phyloP scores from a whole-genome alignment of 1,284 basidiomycete genomes.

The Trametes versicolor region DNA sequence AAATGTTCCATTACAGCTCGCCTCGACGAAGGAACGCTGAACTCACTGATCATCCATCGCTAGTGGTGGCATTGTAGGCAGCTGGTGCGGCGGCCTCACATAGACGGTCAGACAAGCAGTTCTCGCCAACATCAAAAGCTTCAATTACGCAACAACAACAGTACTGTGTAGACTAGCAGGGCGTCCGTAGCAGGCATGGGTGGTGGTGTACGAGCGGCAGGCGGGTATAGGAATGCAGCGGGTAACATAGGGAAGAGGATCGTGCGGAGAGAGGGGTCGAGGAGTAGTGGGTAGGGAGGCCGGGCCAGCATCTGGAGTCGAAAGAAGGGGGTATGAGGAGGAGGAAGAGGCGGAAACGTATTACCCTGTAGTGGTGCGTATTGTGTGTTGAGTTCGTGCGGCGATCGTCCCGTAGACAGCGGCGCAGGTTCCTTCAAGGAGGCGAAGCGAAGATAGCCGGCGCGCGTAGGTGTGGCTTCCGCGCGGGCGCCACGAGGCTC shows the following conservation, averaged over 20 bases:
- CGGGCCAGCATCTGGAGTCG: slow-evolving; percentile 20
- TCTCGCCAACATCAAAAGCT: slow-evolving; percentile 26
- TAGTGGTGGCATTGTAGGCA: too few species aligned
- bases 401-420: slow-evolving; percentile 21
- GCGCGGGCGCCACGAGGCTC: slow-evolving; percentile 34
- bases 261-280: slow-evolving; percentile 4
- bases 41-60: too few species aligned
- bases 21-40: too few species aligned
- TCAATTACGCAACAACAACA: slow-evolving; percentile 36
- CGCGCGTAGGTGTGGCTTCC: slow-evolving; percentile 28
- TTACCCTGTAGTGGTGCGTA: slow-evolving; percentile 28
- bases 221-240: slow-evolving; percentile 39
- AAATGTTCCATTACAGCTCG: too few species aligned
- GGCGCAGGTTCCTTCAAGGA: slow-evolving; percentile 32
- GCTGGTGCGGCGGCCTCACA: too few species aligned
- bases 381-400: slow-evolving; percentile 27
- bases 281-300: slow-evolving; percentile 3
- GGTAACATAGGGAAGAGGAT: slow-evolving; percentile 38
- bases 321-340: slow-evolving; percentile 20
- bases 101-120: too few species aligned
- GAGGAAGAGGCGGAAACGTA: slow-evolving; percentile 16
- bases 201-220: slow-evolving; percentile 23
- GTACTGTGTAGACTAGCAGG: slow-evolving; percentile 37
- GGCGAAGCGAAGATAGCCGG: slow-evolving; percentile 30
- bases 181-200: slow-evolving; percentile 34